A percentile compares a stretch with the other conserved stretches of the same genome.
phyloP scores from a whole-genome alignment of 495 filamentous ascomycete genomes.

The Neurospora cerealis region DNA sequence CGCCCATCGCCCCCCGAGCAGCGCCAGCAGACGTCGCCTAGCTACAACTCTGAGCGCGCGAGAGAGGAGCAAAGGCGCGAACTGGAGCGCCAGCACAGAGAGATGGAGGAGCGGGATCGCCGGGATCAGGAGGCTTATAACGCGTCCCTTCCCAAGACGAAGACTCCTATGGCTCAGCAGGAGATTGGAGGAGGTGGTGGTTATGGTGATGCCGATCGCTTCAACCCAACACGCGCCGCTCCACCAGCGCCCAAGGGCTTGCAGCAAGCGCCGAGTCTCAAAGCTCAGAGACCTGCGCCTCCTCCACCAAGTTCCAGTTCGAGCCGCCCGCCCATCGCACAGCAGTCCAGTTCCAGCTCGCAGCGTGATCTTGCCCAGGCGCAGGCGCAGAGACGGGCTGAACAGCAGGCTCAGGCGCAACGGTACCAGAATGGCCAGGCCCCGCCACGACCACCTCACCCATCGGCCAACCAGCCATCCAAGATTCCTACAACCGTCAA shows the following conservation, averaged over 20 bases:
- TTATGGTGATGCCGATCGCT: constrained; percentile 48
- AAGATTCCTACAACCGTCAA: constrained; percentile 69
- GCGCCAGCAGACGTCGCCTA: constrained; percentile 34
- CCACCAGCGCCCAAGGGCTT: constrained; percentile 50
- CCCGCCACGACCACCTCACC: constrained; percentile 13
- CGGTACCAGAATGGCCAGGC: constrained; percentile 27
- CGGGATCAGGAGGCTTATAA: constrained; percentile 78
- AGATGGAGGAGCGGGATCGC: constrained; percentile 56
- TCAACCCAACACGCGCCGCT: constrained; percentile 69
- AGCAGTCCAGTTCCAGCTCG: constrained; percentile 30
- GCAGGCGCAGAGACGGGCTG: constrained; percentile 18
- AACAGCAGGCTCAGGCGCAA: constrained; percentile 8
- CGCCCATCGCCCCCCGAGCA: constrained; percentile 34
- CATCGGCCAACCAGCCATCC: constrained; percentile 35
- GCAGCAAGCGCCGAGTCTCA: constrained; percentile 33
- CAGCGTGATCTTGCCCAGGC: constrained; percentile 15
- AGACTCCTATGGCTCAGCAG: constrained; percentile 72
- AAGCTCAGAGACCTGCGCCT: constrained; percentile 43
- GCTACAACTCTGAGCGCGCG: constrained; percentile 46
- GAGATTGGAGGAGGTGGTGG: constrained; percentile 49
- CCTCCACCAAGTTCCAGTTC: constrained; percentile 31
- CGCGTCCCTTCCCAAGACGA: constrained; percentile 68
- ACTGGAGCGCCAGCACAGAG: constrained; percentile 43
- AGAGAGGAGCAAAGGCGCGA: constrained; percentile 37
- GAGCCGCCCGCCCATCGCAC: constrained; percentile 28